These are phyloP conservation scores for Amanita polypyramis DNA, from an alignment of 768 basidiomycete genomes.

Conservation along the genomic window DNA sequence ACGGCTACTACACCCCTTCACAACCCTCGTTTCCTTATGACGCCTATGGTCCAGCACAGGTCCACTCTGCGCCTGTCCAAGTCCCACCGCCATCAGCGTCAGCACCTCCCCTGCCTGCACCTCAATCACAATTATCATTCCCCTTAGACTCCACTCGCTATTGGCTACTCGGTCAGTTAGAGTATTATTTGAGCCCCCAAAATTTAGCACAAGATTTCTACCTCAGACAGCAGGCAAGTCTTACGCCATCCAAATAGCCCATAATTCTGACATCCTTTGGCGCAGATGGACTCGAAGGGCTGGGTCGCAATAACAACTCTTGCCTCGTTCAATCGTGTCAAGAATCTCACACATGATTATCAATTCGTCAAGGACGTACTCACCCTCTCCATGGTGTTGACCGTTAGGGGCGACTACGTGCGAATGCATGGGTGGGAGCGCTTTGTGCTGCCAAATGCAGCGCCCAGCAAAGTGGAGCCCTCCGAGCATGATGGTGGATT, in stretches of 20 bases:
- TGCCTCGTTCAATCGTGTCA: constrained; percentile 82
- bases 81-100: constrained; percentile 17
- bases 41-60: constrained; percentile 10
- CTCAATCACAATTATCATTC: constrained; percentile 36
- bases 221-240: constrained; percentile 63
- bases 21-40: constrained; percentile 10
- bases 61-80: constrained; percentile 15
- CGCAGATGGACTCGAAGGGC: constrained; percentile 81
- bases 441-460: constrained; percentile 56
- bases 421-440: constrained; percentile 59
- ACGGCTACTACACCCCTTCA: constrained; percentile 9
- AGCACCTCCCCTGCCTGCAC: constrained; percentile 31
- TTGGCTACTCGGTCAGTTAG: constrained; percentile 72
- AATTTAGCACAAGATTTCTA: constrained; percentile 86
- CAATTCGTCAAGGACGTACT: constrained; percentile 65
- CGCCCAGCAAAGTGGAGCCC: constrained; percentile 31
- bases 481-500: constrained; percentile 5
- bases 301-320: constrained; percentile 80
- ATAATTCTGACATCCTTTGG: constrained; percentile 2
- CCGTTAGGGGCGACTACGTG: constrained; percentile 59
- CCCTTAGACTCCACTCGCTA: constrained; percentile 57
- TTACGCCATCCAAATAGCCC: constrained; percentile 5
- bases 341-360: constrained; percentile 46
- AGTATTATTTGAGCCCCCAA: constrained; percentile 87
- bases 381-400: constrained; percentile 51